These are phyloP conservation scores for Limnanthes douglasii DNA, from an alignment of 345 rosid genomes.

Conservation along the genomic window DNA sequence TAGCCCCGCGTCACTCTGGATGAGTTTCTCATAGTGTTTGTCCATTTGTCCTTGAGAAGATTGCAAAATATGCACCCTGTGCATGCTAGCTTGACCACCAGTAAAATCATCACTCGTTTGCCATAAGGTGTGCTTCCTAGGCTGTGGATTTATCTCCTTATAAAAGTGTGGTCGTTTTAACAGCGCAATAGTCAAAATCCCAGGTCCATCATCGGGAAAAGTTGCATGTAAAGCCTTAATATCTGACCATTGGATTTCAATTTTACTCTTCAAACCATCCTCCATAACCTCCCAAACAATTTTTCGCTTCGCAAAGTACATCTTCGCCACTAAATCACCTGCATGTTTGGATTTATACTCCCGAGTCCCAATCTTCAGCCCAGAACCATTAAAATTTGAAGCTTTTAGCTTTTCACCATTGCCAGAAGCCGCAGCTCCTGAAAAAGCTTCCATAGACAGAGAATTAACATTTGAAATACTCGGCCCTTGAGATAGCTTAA, in stretches of 20 bases:
- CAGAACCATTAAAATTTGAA: no score
- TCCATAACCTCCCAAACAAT: constrained; percentile 76
- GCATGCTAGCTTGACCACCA: constrained; percentile 44
- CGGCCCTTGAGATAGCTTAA: constrained; percentile 51
- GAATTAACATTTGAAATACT: no score
- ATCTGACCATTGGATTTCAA: constrained; percentile 78
- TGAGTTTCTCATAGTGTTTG: constrained; percentile 47
- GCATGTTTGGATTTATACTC: constrained; percentile 54
- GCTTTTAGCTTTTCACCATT: no score
- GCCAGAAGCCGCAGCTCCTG: no score
- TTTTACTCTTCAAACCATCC: constrained; percentile 59
- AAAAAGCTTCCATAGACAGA: no score
- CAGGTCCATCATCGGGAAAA: constrained; percentile 29
- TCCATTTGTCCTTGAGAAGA: constrained; percentile 32
- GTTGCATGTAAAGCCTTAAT: constrained; percentile 42
- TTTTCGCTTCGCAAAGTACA: constrained; percentile 65
- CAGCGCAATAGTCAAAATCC: constrained; percentile 40
- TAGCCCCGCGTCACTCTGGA: no score
- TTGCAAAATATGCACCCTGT: constrained; percentile 51
- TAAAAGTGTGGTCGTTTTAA: constrained; percentile 67
- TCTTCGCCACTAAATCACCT: constrained; percentile 65
- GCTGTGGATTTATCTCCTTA: constrained; percentile 61
- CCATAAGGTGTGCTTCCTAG: constrained; percentile 65
- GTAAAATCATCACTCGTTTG: constrained; percentile 64
- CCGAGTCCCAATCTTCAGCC: no score